Evolutionary conservation across 2,329 filamentous ascomycete species (phyloP), one percentile per base, ranked within the genome.

Genomic region (Lasiodiplodia gonubiensis): DNA sequence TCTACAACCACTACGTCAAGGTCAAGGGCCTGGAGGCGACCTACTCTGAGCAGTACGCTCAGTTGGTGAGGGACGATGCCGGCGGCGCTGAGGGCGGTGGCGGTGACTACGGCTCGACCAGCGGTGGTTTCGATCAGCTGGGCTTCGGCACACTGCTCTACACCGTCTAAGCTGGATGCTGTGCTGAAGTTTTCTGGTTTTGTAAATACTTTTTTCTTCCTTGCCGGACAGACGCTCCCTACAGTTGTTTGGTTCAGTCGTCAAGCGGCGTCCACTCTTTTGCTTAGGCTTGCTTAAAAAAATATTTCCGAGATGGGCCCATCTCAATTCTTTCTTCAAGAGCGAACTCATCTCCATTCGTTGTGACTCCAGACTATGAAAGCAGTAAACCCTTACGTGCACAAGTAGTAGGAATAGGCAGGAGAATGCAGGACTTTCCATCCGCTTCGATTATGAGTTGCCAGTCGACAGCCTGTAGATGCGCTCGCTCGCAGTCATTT

Each of bases 1-100:
- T 83, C 1, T 81, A 67, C 48, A 65, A 65, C 27, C 60, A 83
- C 68, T 83, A 83, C 66, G 72, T 69, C 2, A 72, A 73, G 14
- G 12, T 81, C n/a, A 81, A 80, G 67, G 74, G 77, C 0, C 68
- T 80, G 3, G 73, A 80, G 59, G 77, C 76, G 1, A 73, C 73
- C 0, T 83, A 76, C 71, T 80, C 80, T 4, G 35, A 55, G 37
- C 60, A 51, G 27, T 69, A 79, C 64, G 76, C 81, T 2, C 76
- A 82, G 60, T 68, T 73, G 51, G 79, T 80, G 16, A 71, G 72
- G n/a, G 70, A 76, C n/a, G 68, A 71, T 7, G 73, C 71, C 0
- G 70, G 67, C n/a, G 80, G 79, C 10, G 78, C 77, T 4, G 82
- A 84, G 69, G 81, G 81, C 0, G 81, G 82, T 23, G 81, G 80